Evolutionary conservation across 805 yeast genomes (phyloP).

Genomic region (Barnettozyma wickerhamii): DNA sequence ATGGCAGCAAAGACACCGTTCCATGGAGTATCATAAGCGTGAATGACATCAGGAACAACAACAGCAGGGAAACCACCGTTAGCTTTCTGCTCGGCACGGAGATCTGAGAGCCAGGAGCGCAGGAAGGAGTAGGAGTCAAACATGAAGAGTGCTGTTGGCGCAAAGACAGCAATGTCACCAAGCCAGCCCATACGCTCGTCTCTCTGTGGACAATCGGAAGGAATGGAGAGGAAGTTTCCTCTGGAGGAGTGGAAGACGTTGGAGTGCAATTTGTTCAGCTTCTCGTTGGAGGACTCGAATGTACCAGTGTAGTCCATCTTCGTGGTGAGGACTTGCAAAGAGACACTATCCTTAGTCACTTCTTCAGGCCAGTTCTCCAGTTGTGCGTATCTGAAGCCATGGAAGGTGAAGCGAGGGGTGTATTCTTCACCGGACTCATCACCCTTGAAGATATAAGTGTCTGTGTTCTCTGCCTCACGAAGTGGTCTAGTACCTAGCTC

Average conservation of each 20-base stretch:
- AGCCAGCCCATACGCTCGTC: constrained; percentile 22
- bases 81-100: constrained; percentile 13
- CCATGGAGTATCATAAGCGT: constrained; percentile 10
- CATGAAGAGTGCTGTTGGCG: constrained; percentile 16
- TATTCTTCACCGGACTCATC: constrained; percentile 11
- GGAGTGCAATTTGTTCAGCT: constrained; percentile 12
- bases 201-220: constrained; percentile 20
- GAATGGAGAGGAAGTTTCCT: constrained; percentile 17
- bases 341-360: constrained; percentile 10
- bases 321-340: constrained; percentile 9
- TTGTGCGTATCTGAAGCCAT: constrained; percentile 15
- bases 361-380: constrained; percentile 15
- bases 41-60: constrained; percentile 16
- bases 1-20: constrained; percentile 14
- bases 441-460: constrained; percentile 14
- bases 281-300: constrained; percentile 10
- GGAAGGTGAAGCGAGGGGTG: constrained; percentile 16
- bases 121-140: constrained; percentile 19
- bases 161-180: constrained; percentile 19
- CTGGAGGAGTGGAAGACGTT: constrained; percentile 16
- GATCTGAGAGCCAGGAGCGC: constrained; percentile 18
- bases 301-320: constrained; percentile 12
- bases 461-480: constrained; percentile 12
- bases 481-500: constrained; percentile 15
- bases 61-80: constrained; percentile 17